These are phyloP conservation scores for Herpetospermum pedunculosum DNA, from an alignment of 306 rosid genomes.

Conservation along the genomic window DNA sequence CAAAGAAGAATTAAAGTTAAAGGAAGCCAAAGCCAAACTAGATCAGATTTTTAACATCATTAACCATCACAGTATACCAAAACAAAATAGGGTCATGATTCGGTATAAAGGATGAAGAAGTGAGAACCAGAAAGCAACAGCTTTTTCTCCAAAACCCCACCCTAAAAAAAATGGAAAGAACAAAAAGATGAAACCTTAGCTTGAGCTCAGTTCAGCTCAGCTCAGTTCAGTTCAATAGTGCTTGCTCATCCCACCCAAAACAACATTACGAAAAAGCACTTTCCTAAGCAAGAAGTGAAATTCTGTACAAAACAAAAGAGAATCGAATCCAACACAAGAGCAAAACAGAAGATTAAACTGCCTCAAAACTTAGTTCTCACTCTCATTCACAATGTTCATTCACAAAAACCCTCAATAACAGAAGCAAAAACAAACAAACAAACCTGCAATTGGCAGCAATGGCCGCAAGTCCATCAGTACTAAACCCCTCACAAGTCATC, in stretches of 20 bases:
- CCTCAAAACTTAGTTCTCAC: background rate
- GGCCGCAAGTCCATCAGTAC: slow-evolving; percentile 81
- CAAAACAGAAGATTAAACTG: background rate
- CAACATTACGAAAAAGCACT: background rate
- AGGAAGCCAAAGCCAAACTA: background rate
- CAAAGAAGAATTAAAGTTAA: background rate
- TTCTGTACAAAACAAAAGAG: background rate
- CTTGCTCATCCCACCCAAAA: background rate
- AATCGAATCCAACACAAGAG: background rate
- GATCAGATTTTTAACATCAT: background rate
- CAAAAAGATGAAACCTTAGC: background rate
- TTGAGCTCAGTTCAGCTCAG: background rate
- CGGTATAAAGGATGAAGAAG: background rate
- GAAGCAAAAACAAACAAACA: background rate
- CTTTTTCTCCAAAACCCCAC: background rate
- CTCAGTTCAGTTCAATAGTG: background rate
- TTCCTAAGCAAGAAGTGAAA: background rate
- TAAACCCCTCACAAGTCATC: slow-evolving; percentile 78
- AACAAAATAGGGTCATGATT: background rate
- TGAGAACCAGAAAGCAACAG: background rate
- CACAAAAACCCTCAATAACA: background rate
- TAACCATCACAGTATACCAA: background rate
- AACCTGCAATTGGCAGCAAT: slow-evolving; percentile 97
- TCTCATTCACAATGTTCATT: background rate
- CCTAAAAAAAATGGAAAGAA: background rate